Conservation (phyloP, 2,329 filamentous ascomycete genomes). For the Fusarium tanahbumbuense region DNA sequence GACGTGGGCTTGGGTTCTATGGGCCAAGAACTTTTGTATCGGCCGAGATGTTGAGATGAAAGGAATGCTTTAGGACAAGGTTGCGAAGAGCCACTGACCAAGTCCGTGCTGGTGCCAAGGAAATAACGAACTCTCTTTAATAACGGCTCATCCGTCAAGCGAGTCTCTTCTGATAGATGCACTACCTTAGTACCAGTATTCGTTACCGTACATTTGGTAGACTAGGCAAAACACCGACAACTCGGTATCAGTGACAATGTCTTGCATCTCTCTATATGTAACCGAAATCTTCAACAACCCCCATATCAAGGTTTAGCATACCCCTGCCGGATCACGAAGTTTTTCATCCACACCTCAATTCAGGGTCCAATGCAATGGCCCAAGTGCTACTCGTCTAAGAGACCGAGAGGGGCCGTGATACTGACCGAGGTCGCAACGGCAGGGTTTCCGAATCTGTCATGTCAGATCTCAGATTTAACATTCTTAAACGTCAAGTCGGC, state of each 20-base stretch:
- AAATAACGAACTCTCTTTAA: background rate
- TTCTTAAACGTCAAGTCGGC: background rate
- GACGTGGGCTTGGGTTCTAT: background rate
- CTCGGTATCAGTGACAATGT: background rate
- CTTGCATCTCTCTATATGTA: background rate
- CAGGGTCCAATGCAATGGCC: background rate
- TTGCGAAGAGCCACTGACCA: background rate
- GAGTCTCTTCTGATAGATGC: background rate
- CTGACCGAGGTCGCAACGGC: background rate
- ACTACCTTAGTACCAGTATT: background rate
- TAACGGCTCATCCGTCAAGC: background rate
- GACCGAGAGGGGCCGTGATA: background rate
- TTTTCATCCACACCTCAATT: background rate
- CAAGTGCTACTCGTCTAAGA: background rate
- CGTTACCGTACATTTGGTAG: background rate
- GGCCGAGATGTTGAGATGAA: background rate
- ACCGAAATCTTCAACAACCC: background rate
- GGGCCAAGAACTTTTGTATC: background rate
- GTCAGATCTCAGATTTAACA: conserved; percentile 1
- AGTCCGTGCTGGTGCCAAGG: background rate
- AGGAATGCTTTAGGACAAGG: background rate
- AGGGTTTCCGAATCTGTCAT: background rate
- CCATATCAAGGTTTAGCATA: background rate
- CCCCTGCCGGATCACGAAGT: background rate
- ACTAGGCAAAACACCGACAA: background rate